Evolutionary conservation across 2,329 filamentous ascomycete species (phyloP), one percentile per base, ranked within the genome.

Genomic region (Monilinia aucupariae): DNA sequence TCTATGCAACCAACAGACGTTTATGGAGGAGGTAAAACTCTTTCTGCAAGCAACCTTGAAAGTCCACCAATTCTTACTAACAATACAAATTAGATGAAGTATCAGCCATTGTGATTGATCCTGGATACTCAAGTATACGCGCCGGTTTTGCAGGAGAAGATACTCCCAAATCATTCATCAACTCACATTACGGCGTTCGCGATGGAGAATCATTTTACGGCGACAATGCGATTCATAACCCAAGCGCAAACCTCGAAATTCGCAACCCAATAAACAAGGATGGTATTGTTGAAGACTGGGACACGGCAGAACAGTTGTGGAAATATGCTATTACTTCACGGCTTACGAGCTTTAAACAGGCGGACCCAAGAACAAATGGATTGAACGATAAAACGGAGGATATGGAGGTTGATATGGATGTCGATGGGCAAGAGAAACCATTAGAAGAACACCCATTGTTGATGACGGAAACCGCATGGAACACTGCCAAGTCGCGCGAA

Each of bases 111-210:
- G 91, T 99, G 45, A 90, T 99, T 74, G 94, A 99, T 74, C 90
- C 94, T 3, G 94, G 96, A 66, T 97, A 92, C 79, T 91, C 90
- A 73, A 88, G 86, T 70, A 92, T 90, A 48, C 92, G 96, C 77
- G 94, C 92, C 65, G 94, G 94, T 64, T 99, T 97, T 74, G 96
- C 96, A 15, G 94, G 96, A 74, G 96, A 99, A 83, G 94, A 99
- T 78, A 89, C 92, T 0, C 94, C 94, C 70, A 97, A 97, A 80
- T 92, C 91, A 37, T 87, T 97, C 63, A 83, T 96, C 64, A 92
- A 93, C 34, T 94, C 92, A 51, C 91, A 89, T 78, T 99, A 99
- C 78, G 92, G 90, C 61, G 72, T 82, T 61, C 76, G 81, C 30
- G 80, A 82, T 56, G 71, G 78, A 70, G 80, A 81, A 67, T 76